phyloP scores from a whole-genome alignment of 176 grass and related monocot genomes.

The Luzula sylvatica region DNA sequence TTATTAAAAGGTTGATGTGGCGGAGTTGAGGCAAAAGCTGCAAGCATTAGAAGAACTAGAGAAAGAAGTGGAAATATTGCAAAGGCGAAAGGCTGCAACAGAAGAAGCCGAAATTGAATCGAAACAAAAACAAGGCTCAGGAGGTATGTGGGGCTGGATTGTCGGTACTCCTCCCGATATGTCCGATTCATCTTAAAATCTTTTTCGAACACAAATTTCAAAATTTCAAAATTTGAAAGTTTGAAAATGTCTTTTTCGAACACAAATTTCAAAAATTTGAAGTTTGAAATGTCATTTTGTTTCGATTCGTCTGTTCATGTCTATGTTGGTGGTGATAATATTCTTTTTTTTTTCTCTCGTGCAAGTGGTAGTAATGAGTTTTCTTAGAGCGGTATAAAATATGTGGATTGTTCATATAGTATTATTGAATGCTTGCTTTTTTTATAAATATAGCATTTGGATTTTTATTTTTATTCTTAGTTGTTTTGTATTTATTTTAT shows the following conservation, averaged over 20 bases:
- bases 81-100: slow-evolving; percentile 64
- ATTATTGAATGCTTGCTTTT: too few species aligned
- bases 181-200: slow-evolving; percentile 29
- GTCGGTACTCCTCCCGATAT: slow-evolving; percentile 57
- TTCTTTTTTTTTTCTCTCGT: too few species aligned
- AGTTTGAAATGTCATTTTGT: slow-evolving; percentile 12
- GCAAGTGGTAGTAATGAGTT: too few species aligned
- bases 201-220: background rate
- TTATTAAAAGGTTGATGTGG: slow-evolving; percentile 73
- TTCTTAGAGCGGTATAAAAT: too few species aligned
- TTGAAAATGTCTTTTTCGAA: background rate
- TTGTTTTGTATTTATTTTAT: too few species aligned
- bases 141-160: slow-evolving; percentile 91
- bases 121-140: slow-evolving; percentile 57
- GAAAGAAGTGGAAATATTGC: slow-evolving; percentile 85
- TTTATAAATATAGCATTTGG: too few species aligned
- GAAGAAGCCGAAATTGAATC: slow-evolving; percentile 66
- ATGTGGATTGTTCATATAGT: too few species aligned
- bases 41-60: slow-evolving; percentile 59
- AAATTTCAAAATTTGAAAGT: background rate
- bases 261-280: too few species aligned
- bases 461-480: too few species aligned
- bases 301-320: slow-evolving; percentile 9
- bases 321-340: slow-evolving; percentile 7
- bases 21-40: slow-evolving; percentile 86